Evolutionary conservation across 306 rosid species (phyloP).

Genomic region (Trifolium dubium): DNA sequence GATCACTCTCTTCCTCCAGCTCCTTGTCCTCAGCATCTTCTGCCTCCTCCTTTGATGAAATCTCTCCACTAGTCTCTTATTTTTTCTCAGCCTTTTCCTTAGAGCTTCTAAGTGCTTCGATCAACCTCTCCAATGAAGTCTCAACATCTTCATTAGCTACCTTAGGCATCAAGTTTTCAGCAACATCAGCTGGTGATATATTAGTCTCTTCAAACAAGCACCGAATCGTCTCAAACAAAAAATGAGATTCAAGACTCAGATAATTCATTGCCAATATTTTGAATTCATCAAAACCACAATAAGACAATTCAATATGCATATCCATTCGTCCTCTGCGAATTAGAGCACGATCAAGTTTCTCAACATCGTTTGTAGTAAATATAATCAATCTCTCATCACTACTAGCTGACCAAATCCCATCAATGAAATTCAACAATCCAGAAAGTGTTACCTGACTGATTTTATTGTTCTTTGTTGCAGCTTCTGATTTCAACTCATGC

Average conservation of each 20-base stretch:
- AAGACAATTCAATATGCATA: constrained; percentile 67
- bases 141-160: neutral
- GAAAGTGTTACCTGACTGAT: no score
- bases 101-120: neutral
- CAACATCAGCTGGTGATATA: neutral
- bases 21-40: neutral
- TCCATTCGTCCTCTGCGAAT: constrained; percentile 79
- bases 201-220: neutral
- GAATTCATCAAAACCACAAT: constrained; percentile 69
- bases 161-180: neutral
- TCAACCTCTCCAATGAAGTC: neutral
- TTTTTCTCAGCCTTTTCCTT: neutral
- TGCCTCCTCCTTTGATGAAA: neutral
- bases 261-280: constrained; percentile 68
- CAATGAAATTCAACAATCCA: no score
- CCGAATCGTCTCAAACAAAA: neutral
- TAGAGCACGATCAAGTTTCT: constrained; percentile 68
- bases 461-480: no score
- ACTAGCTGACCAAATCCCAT: neutral
- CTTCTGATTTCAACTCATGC: no score
- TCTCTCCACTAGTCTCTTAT: neutral
- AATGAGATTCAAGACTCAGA: constrained; percentile 54
- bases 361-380: constrained; percentile 67
- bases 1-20: neutral
- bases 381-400: neutral